These are phyloP conservation scores for Trifolium fragiferum DNA, from an alignment of 306 rosid genomes.

Conservation along the genomic window DNA sequence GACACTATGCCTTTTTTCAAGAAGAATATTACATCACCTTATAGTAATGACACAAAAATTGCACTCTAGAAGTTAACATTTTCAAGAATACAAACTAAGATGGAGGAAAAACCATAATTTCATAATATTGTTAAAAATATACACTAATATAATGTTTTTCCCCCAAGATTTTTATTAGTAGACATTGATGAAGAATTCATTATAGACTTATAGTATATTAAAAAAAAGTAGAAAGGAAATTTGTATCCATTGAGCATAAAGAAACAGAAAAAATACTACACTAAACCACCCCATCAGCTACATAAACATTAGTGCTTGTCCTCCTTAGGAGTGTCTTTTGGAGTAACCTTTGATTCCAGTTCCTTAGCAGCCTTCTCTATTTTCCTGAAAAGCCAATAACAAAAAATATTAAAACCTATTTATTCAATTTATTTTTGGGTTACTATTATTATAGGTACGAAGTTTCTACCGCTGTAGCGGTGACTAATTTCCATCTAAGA, in stretches of 20 bases:
- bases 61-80: background rate
- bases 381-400: conserved; percentile 41
- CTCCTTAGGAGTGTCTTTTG: conserved; percentile 51
- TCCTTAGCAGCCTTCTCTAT: conserved; percentile 51
- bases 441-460: no score
- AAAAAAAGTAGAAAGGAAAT: background rate
- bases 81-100: background rate
- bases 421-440: background rate
- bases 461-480: no score
- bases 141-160: background rate
- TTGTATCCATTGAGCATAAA: conserved; percentile 13
- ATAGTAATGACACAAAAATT: background rate
- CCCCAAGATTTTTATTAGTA: conserved; percentile 1
- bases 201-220: background rate
- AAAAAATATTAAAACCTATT: conserved; percentile 6
- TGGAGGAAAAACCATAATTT: conserved; percentile 30
- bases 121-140: conserved; percentile 25
- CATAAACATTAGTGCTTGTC: conserved; percentile 47
- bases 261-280: conserved; percentile 18
- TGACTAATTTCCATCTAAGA: no score
- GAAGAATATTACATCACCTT: background rate
- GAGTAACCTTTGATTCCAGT: conserved; percentile 52
- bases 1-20: background rate
- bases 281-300: conserved; percentile 5
- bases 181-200: background rate